Evolutionary conservation across 495 filamentous ascomycete species (phyloP), one percentile per base, ranked within the genome.

Genomic region (Hypomontagnella submonticulosa): DNA sequence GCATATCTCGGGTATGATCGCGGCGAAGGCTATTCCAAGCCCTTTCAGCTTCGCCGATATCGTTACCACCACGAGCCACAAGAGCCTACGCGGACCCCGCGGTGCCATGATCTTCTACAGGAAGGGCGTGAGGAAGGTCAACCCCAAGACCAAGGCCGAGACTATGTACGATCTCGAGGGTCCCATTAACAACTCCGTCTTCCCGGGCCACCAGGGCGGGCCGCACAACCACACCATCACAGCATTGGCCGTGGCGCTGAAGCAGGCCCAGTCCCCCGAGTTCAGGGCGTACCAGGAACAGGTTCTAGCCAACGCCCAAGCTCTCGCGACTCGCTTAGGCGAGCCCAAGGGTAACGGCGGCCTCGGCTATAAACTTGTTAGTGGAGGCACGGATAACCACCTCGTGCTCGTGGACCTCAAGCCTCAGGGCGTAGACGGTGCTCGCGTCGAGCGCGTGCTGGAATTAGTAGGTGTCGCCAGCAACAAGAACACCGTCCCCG

Each of bases 211-310:
- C 78, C 95, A 99, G 73, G 95, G 95, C 69, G 95, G 95, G 3
- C 95, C 95, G 10, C 95, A 99, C 83, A 99, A 99, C 80, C 95
- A 99, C 80, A 99, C 95, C 53, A 99, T 99, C 77, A 94, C 94
- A 43, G 96, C 95, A 10, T 84, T 99, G 33, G 85, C 96, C 12
- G 95, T 99, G 2, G 95, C 95, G 1, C 83, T 99, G 27, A 92
- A 93, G 78, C 95, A 99, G 77, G 92, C 95, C 1, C 92, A 96
- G 69, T 89, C 87, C 0, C 78, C 84, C n/a, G 92, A 96, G 61
- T 99, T 99, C 81, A 86, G 87, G 71, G 79, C 85, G 32, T 99
- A 99, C 78, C 95, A 99, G 75, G 80, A 89, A 70, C 88, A 90
- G 63, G 93, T 97, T 27, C 85, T 99, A 36, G 79, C 83, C 60